phyloP scores from a whole-genome alignment of 2,329 filamentous ascomycete species.

The Colletotrichum noveboracense region DNA sequence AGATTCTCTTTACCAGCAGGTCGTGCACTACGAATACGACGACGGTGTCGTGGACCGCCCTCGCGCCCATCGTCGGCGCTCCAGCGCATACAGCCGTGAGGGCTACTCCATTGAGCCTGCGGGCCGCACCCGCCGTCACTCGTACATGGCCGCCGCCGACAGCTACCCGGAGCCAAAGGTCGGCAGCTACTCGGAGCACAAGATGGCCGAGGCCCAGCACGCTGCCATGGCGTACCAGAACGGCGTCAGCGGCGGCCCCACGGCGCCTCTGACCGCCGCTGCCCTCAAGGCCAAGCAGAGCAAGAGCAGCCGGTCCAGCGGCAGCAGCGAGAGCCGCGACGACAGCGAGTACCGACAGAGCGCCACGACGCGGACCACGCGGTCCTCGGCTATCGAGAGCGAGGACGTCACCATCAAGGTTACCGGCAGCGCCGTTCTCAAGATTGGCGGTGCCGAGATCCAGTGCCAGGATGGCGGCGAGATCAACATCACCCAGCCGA shows the following conservation, averaged over 20 bases:
- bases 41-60: constrained; percentile 36
- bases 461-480: constrained; percentile 64
- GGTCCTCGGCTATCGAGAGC: constrained; percentile 50
- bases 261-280: constrained; percentile 60
- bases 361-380: constrained; percentile 65
- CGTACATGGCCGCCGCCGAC: constrained; percentile 44
- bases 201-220: constrained; percentile 49
- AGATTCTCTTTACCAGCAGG: constrained; percentile 41
- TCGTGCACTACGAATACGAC: constrained; percentile 39
- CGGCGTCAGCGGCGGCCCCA: constrained; percentile 49
- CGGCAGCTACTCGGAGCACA: constrained; percentile 39
- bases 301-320: constrained; percentile 60
- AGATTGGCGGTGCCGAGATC: constrained; percentile 62
- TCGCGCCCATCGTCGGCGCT: constrained; percentile 31
- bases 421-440: constrained; percentile 59
- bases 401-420: constrained; percentile 68
- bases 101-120: constrained; percentile 47
- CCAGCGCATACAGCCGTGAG: constrained; percentile 42
- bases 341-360: constrained; percentile 69
- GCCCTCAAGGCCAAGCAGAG: constrained; percentile 54
- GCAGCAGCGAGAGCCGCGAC: constrained; percentile 65
- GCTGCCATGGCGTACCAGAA: constrained; percentile 58
- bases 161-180: constrained; percentile 42
- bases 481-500: constrained; percentile 56
- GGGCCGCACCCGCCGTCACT: constrained; percentile 40